phyloP scores from a whole-genome alignment of 1,284 basidiomycete species.

The Sporisorium reilianum region DNA sequence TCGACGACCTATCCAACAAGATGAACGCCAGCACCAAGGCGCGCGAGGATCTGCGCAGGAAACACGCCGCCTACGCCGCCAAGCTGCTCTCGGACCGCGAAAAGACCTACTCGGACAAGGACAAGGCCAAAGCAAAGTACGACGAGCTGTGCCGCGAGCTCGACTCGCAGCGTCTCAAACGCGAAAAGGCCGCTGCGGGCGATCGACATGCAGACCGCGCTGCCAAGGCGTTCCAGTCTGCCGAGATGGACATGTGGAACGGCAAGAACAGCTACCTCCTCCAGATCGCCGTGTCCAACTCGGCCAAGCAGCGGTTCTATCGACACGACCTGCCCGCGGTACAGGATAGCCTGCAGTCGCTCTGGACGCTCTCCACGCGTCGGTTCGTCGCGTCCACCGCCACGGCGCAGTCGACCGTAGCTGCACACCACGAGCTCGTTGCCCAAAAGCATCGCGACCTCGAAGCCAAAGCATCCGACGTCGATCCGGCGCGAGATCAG shows the following conservation, averaged over 20 bases:
- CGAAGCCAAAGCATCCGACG: slow-evolving; percentile 18
- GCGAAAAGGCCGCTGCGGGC: slow-evolving; percentile 49
- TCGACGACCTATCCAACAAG: slow-evolving; percentile 34
- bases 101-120: slow-evolving; percentile 45
- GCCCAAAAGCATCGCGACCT: slow-evolving; percentile 23
- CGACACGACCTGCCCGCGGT: slow-evolving; percentile 41
- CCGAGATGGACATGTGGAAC: slow-evolving; percentile 56
- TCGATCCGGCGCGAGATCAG: slow-evolving; percentile 40
- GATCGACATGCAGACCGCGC: slow-evolving; percentile 54
- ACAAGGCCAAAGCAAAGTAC: slow-evolving; percentile 57
- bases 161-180: slow-evolving; percentile 51
- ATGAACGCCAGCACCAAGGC: slow-evolving; percentile 29
- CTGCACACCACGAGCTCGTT: slow-evolving; percentile 35
- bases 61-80: slow-evolving; percentile 37
- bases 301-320: slow-evolving; percentile 53
- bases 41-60: slow-evolving; percentile 52
- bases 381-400: slow-evolving; percentile 25
- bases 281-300: slow-evolving; percentile 48
- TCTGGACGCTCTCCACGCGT: slow-evolving; percentile 49
- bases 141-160: slow-evolving; percentile 57
- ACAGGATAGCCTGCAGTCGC: slow-evolving; percentile 45
- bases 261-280: slow-evolving; percentile 58
- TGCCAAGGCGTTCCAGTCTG: slow-evolving; percentile 40
- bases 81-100: slow-evolving; percentile 55
- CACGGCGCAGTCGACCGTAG: slow-evolving; percentile 19